Percentiles rank a stretch among this genome's conserved stretches.
Conservation (phyloP, 179 eudicot species). For the Sideroxylon spinosum region DNA sequence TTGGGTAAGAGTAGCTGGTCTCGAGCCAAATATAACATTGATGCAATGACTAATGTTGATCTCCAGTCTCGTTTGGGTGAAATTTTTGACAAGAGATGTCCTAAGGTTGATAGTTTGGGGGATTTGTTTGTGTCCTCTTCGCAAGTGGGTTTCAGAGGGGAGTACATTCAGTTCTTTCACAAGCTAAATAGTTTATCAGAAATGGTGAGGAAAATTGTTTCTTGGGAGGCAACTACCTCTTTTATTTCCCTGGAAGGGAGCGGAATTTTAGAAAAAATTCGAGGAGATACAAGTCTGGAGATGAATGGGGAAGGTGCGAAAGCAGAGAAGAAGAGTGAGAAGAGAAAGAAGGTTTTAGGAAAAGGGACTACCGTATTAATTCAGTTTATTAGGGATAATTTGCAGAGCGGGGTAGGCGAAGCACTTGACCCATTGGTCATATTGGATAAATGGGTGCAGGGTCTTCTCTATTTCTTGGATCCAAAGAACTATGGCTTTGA, state of each 20-base stretch:
- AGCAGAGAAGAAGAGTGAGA: constrained; percentile 52
- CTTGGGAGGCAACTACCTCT: constrained; percentile 67
- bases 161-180: constrained; percentile 49
- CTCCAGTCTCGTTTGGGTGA: constrained; percentile 29
- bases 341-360: constrained; percentile 64
- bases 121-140: constrained; percentile 25
- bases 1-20: constrained; percentile 50
- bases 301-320: constrained; percentile 27
- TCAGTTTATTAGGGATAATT: constrained; percentile 52
- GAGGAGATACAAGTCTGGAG: constrained; percentile 9
- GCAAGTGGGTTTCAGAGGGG: constrained; percentile 33
- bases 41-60: constrained; percentile 30
- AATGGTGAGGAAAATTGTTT: constrained; percentile 39
- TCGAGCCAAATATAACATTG: constrained; percentile 36
- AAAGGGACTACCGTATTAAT: constrained; percentile 61
- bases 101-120: constrained; percentile 26
- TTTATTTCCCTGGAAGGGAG: constrained; percentile 54
- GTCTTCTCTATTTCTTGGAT: constrained; percentile 45
- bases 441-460: constrained; percentile 32
- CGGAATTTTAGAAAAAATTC: constrained; percentile 28
- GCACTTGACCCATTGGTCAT: constrained; percentile 19
- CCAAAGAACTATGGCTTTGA: constrained; percentile 45
- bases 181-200: constrained; percentile 38
- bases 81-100: constrained; percentile 39
- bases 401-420: constrained; percentile 31